phyloP scores from a whole-genome alignment of 352 stramenopile species.

The Globisporangium splendens region DNA sequence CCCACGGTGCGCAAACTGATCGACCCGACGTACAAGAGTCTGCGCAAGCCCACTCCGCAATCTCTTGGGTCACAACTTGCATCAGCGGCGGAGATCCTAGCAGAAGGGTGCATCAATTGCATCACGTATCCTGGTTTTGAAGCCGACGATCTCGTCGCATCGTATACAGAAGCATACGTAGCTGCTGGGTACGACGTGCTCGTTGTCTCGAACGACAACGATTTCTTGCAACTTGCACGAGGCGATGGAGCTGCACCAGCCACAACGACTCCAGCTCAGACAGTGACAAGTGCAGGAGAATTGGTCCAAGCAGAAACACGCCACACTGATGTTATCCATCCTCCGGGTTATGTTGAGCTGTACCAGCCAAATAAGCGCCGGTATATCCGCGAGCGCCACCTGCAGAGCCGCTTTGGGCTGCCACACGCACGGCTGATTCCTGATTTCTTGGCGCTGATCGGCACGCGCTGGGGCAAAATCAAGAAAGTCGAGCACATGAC shows the following conservation, averaged over 20 bases:
- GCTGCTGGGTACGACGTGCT: constrained; percentile 48
- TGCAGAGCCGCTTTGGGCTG: constrained; percentile 56
- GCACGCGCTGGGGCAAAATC: constrained; percentile 67
- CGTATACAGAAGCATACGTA: constrained; percentile 42
- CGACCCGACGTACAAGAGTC: constrained; percentile 52
- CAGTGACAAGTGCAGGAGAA: neutral
- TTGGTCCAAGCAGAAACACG: neutral
- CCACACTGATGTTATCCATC: neutral
- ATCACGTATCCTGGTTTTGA: constrained; percentile 49
- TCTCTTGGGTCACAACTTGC: constrained; percentile 41
- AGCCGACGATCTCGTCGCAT: constrained; percentile 68
- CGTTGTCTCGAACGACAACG: constrained; percentile 68
- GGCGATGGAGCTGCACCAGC: constrained; percentile 5
- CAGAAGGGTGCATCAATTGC: constrained; percentile 33
- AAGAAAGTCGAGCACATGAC: constrained; percentile 51
- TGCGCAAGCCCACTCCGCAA: constrained; percentile 30
- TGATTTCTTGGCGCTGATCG: constrained; percentile 62
- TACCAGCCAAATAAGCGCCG: constrained; percentile 73
- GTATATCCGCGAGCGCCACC: constrained; percentile 59
- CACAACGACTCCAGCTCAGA: neutral
- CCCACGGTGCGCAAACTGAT: constrained; percentile 41
- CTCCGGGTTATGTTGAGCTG: constrained; percentile 37
- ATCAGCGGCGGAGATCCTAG: constrained; percentile 30
- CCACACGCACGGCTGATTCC: constrained; percentile 44
- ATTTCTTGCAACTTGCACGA: constrained; percentile 61